phyloP scores from a whole-genome alignment of 371 early-diverging fungal species.

The Mucor plumbeus region DNA sequence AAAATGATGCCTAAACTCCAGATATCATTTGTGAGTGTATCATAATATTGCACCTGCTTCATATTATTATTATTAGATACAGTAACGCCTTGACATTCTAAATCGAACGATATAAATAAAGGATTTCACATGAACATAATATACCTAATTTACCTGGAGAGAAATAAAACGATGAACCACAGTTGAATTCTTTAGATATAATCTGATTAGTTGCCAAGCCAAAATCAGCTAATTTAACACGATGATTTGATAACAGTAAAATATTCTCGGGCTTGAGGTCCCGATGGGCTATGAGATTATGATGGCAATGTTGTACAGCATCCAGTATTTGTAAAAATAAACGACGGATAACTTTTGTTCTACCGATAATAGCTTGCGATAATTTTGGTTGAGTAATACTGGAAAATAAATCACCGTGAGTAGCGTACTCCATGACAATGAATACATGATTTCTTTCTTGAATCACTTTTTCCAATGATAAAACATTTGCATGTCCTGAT shows the following conservation, averaged over 20 bases:
- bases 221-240: conserved; percentile 91
- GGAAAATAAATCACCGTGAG: conserved; percentile 69
- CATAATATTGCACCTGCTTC: conserved; percentile 37
- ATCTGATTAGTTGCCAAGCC: conserved; percentile 82
- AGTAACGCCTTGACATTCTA: conserved; percentile 75
- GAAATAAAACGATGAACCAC: conserved; percentile 91
- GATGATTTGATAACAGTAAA: conserved; percentile 44
- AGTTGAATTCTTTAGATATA: conserved; percentile 80
- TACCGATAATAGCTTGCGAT: conserved; percentile 46
- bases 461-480: conserved; percentile 71
- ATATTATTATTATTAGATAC: conserved; percentile 11
- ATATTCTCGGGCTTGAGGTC: conserved; percentile 79
- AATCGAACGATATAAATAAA: conserved; percentile 4
- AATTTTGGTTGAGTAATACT: conserved; percentile 55
- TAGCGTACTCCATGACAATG: conserved; percentile 74
- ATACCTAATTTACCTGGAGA: conserved; percentile 67
- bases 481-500: conserved; percentile 68
- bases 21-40: conserved; percentile 75
- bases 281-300: conserved; percentile 61
- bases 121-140: background rate
- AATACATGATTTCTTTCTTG: conserved; percentile 55
- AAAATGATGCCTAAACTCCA: conserved; percentile 84
- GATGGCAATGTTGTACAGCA: conserved; percentile 63
- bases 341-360: conserved; percentile 49
- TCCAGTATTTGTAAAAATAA: conserved; percentile 60